Percentiles rank a stretch among this genome's conserved stretches.
Conservation (phyloP, 2,329 filamentous ascomycete genomes). For the Aspergillus glaucus region DNA sequence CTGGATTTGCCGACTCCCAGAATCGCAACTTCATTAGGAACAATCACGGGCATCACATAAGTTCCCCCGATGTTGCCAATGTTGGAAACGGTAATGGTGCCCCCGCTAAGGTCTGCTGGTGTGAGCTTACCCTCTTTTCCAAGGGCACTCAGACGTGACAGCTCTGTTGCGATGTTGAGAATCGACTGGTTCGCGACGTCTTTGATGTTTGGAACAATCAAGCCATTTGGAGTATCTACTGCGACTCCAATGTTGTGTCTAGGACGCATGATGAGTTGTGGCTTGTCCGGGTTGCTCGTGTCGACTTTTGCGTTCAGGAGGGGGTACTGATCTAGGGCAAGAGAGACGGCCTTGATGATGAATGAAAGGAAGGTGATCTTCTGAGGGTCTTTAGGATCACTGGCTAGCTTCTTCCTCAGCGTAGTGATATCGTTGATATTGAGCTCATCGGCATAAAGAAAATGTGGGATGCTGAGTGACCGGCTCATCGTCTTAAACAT, state of each 20-base stretch:
- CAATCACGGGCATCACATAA: slow-evolving; percentile 84
- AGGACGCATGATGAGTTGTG: slow-evolving; percentile 68
- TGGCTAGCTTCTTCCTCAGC: slow-evolving; percentile 70
- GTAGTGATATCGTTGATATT: slow-evolving; percentile 69
- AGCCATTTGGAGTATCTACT: slow-evolving; percentile 83
- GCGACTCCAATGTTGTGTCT: slow-evolving; percentile 94
- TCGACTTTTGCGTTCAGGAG: slow-evolving; percentile 84
- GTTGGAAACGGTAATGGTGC: slow-evolving; percentile 93
- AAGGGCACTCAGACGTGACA: slow-evolving; percentile 65
- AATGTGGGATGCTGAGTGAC: slow-evolving; percentile 86
- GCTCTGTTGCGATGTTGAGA: slow-evolving; percentile 68
- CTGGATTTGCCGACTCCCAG: slow-evolving; percentile 78
- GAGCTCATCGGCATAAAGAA: slow-evolving; percentile 87
- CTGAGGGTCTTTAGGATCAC: slow-evolving; percentile 41
- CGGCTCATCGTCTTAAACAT: slow-evolving; percentile 99
- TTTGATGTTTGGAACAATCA: slow-evolving; percentile 86
- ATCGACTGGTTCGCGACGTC: slow-evolving; percentile 74
- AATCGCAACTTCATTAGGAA: slow-evolving; percentile 86
- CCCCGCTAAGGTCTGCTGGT: slow-evolving; percentile 69
- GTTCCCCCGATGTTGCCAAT: slow-evolving; percentile 93
- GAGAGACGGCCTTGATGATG: slow-evolving; percentile 88
- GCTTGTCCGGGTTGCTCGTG: slow-evolving; percentile 54
- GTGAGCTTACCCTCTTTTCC: slow-evolving; percentile 70
- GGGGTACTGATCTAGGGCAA: slow-evolving; percentile 74
- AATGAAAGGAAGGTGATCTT: slow-evolving; percentile 90